A percentile compares a stretch with the other conserved stretches of the same genome.
Evolutionary conservation across 352 stramenopile species (phyloP).

Genomic region (Pythium monospermum): DNA sequence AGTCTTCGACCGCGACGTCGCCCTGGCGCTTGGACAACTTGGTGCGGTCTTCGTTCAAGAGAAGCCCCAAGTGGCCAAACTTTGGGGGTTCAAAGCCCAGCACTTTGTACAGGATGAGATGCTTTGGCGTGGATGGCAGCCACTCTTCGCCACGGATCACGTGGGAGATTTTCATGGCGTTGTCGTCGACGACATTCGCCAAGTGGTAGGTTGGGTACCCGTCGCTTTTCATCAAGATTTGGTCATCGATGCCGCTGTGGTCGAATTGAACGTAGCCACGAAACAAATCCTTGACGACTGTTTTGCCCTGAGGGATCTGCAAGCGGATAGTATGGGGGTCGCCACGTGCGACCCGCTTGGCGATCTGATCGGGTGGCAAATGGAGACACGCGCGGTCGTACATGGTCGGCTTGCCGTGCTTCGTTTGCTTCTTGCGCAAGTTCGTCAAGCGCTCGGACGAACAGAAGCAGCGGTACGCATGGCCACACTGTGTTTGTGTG

Average conservation of each 20-base stretch:
- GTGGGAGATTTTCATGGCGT: slow-evolving; percentile 96
- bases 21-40: slow-evolving; percentile 99
- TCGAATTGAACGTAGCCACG: slow-evolving; percentile 92
- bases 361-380: slow-evolving; percentile 85
- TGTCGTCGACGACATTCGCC: slow-evolving; percentile 95
- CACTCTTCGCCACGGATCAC: slow-evolving; percentile 97
- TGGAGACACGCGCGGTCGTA: slow-evolving; percentile 97
- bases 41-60: slow-evolving; percentile 96
- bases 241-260: slow-evolving; percentile 86
- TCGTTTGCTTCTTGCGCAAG: slow-evolving; percentile 85
- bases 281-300: slow-evolving; percentile 94
- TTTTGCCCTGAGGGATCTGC: slow-evolving; percentile 91
- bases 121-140: slow-evolving; percentile 89
- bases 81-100: slow-evolving; percentile 67
- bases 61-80: slow-evolving; percentile 89
- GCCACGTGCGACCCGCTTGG: slow-evolving; percentile 80
- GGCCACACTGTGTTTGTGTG: too few relatives aligned
- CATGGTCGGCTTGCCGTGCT: slow-evolving; percentile 90
- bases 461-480: slow-evolving; percentile 98
- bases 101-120: slow-evolving; percentile 88
- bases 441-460: slow-evolving; percentile 92
- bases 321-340: slow-evolving; percentile 93
- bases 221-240: slow-evolving; percentile 92
- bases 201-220: slow-evolving; percentile 92
- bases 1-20: slow-evolving; percentile 96